Conservation (phyloP, 1,139 yeast species). For the Hyphopichia buzzinii region DNA sequence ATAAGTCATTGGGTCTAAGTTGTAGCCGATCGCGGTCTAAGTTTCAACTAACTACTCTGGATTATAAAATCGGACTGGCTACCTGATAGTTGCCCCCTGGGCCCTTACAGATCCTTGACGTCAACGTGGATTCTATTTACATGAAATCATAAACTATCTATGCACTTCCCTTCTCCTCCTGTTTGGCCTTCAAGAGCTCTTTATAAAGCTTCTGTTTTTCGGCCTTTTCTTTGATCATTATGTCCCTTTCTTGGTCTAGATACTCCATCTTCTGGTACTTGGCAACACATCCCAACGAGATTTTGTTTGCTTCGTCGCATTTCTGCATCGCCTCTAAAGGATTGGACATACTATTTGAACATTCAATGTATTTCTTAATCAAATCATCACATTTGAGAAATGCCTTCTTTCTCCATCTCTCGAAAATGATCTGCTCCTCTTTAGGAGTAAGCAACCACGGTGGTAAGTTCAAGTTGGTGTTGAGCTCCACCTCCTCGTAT, state of each 20-base stretch:
- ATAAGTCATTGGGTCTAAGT: too few relatives aligned
- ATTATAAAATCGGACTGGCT: too few relatives aligned
- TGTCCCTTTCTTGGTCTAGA: constrained; percentile 70
- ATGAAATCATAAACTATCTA: not conserved
- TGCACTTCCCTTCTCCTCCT: constrained; percentile 1
- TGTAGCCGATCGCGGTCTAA: too few relatives aligned
- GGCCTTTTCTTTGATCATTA: constrained; percentile 55
- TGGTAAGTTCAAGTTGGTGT: constrained; percentile 56
- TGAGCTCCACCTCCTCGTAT: constrained; percentile 40
- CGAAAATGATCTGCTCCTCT: constrained; percentile 80
- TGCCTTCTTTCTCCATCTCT: constrained; percentile 73
- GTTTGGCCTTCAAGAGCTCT: constrained; percentile 4
- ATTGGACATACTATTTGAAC: constrained; percentile 36
- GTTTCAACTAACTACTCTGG: too few relatives aligned
- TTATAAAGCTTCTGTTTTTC: constrained; percentile 26
- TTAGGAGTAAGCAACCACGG: constrained; percentile 83
- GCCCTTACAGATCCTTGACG: not conserved
- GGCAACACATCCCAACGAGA: constrained; percentile 55
- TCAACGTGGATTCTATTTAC: not conserved
- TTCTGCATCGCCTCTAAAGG: constrained; percentile 65
- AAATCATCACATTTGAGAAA: constrained; percentile 69
- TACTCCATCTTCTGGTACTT: constrained; percentile 64
- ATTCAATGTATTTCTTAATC: constrained; percentile 49
- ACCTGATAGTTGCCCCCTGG: too few relatives aligned
- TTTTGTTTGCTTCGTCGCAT: constrained; percentile 33